Evolutionary conservation across 768 basidiomycete species (phyloP), one percentile per base, ranked within the genome.

Genomic region (Serpula lacrymans): DNA sequence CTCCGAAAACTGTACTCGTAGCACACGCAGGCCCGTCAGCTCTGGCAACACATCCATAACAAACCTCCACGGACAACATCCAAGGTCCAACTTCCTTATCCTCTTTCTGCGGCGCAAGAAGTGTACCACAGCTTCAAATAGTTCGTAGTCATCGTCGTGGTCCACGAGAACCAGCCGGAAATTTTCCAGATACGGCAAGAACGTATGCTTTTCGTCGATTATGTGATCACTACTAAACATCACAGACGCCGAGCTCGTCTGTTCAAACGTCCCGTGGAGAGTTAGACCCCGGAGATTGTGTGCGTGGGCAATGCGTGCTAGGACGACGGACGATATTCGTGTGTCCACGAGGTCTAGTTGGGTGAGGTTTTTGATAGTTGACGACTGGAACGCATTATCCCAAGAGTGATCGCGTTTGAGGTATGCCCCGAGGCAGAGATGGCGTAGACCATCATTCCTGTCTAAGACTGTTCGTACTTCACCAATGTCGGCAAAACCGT

Each of bases 271-370:
- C 18, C 82, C 81, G 47, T 84, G 82, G 6, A 85, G 59, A 0
- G 82, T 84, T 26, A 85, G 63, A 45, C 75, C 75, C 52, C 76
- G 71, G 34, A 85, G 64, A 30, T 73, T 74, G 48, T 78, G 72
- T 2, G 80, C 80, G 47, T 78, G 77, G 0, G 78, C 74, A 33
- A 84, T 81, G 9, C 81, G 73, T 11, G 75, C 70, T 28, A 84
- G 68, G 24, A 84, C 81, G 34, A 74, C 62, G 49, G 78, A 75
- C 12, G 77, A 79, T 35, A 84, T 78, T n/a, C 75, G 69, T 6
- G 81, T 84, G 55, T 82, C 81, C 26, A 84, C 80, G 31, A 84
- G 72, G 51, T 85, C 80, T 43, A 84, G 74, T 46, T 81, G 80
- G 4, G 81, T 82, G 42, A 85, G 72, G 49, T 79, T 77, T 37